These are phyloP conservation scores for Neonectria coccinea DNA, from an alignment of 2,329 filamentous ascomycete genomes.

Conservation along the genomic window DNA sequence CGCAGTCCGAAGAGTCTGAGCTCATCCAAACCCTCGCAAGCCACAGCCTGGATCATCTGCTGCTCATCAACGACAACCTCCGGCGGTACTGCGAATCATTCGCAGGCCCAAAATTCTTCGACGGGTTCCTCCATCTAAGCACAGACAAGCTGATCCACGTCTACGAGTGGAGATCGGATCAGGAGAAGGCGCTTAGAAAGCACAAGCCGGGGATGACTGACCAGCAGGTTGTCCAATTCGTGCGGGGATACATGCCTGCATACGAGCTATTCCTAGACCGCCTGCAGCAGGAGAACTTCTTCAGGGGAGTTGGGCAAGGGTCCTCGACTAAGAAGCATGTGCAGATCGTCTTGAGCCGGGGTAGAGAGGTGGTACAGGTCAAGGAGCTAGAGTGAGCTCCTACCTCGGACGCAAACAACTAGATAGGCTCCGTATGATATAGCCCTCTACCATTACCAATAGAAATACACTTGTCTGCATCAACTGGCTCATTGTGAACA, in stretches of 20 bases:
- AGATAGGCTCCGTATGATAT: not conserved
- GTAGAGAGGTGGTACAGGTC: conserved; percentile 27
- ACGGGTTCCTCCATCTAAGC: conserved; percentile 40
- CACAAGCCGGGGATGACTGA: conserved; percentile 42
- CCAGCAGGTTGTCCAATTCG: conserved; percentile 39
- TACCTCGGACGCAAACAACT: not conserved
- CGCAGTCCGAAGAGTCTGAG: conserved; percentile 18
- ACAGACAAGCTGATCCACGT: conserved; percentile 39
- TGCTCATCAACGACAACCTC: conserved; percentile 41
- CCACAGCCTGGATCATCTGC: conserved; percentile 35
- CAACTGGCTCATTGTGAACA: not conserved
- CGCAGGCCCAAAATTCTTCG: conserved; percentile 35
- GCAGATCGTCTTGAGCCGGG: conserved; percentile 17
- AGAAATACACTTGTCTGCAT: not conserved
- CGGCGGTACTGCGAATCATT: conserved; percentile 35
- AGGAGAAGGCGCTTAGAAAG: conserved; percentile 36
- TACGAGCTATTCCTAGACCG: conserved; percentile 41
- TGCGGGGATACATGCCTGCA: conserved; percentile 44
- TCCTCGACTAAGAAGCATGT: conserved; percentile 30
- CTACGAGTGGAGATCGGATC: conserved; percentile 40
- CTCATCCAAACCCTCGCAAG: conserved; percentile 32
- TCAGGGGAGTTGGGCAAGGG: conserved; percentile 4
- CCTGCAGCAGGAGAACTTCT: conserved; percentile 37
- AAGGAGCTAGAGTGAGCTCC: conserved; percentile 26
- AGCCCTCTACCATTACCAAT: not conserved